These are phyloP conservation scores for Chamaecyparis obtusa DNA, from an alignment of 75 land plant species.

Conservation along the genomic window DNA sequence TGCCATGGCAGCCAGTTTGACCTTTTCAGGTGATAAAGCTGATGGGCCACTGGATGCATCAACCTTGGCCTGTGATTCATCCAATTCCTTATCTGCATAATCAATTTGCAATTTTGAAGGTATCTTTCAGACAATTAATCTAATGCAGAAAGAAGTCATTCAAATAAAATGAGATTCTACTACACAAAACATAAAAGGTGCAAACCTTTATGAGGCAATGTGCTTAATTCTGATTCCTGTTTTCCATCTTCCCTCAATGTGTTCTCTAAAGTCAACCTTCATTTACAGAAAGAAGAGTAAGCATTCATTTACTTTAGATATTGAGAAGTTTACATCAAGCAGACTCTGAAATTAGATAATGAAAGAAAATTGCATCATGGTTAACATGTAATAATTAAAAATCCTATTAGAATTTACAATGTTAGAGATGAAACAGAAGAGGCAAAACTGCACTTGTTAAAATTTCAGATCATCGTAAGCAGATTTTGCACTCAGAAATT, in stretches of 20 bases:
- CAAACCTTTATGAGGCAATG: conserved; percentile 5
- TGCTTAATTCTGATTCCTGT: neutral
- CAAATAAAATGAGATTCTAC: neutral
- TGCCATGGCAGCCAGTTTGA: conserved; percentile 74
- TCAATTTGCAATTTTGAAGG: conserved; percentile 7
- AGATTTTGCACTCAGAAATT: too few relatives aligned
- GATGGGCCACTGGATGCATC: conserved; percentile 15
- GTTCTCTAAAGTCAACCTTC: conserved; percentile 7
- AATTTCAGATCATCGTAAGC: too few relatives aligned
- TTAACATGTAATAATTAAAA: neutral
- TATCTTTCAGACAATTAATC: neutral
- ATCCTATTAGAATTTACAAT: neutral
- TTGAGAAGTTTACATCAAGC: neutral
- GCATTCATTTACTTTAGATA: neutral
- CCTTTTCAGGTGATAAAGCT: conserved; percentile 42
- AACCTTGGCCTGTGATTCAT: conserved; percentile 9
- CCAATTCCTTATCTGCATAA: neutral
- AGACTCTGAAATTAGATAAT: neutral
- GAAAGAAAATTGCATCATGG: neutral
- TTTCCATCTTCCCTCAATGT: conserved; percentile 5
- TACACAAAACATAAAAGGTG: neutral
- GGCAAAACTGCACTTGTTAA: neutral
- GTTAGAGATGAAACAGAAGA: neutral
- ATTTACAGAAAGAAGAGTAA: neutral
- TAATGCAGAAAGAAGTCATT: neutral